phyloP scores from a whole-genome alignment of 345 rosid species.

The Citrus australasica region DNA sequence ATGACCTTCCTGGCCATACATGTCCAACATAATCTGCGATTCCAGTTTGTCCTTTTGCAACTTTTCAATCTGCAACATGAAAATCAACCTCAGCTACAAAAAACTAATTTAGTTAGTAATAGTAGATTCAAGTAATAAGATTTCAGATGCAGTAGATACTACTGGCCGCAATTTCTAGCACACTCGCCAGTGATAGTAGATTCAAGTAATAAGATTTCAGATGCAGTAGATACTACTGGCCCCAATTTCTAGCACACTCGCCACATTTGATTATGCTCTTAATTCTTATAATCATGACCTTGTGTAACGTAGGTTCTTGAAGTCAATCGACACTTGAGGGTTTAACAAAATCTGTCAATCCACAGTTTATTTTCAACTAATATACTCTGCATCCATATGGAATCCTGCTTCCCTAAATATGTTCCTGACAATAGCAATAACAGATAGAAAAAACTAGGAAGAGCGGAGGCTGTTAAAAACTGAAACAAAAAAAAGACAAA shows the following conservation, averaged over 20 bases:
- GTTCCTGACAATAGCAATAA: not conserved
- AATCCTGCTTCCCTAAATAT: not conserved
- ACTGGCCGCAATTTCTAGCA: not conserved
- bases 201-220: not conserved
- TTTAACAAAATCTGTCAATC: not conserved
- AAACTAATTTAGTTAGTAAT: not conserved
- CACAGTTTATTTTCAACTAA: not conserved
- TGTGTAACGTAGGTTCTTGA: not conserved
- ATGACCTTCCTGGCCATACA: constrained; percentile 64
- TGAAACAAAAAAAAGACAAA: not conserved
- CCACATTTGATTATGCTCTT: not conserved
- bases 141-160: not conserved
- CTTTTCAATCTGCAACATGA: constrained; percentile 67
- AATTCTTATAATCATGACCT: not conserved
- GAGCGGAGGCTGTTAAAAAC: not conserved
- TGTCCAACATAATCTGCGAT: constrained; percentile 65
- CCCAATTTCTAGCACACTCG: not conserved
- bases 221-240: not conserved
- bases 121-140: not conserved
- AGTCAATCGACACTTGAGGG: not conserved
- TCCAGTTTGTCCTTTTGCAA: constrained; percentile 70
- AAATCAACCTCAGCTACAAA: constrained; percentile 10
- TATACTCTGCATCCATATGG: constrained; percentile 1
- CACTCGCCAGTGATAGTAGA: not conserved
- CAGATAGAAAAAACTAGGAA: not conserved